These are phyloP conservation scores for Guyanaporus albipodus DNA, from an alignment of 768 basidiomycete genomes.

Conservation along the genomic window DNA sequence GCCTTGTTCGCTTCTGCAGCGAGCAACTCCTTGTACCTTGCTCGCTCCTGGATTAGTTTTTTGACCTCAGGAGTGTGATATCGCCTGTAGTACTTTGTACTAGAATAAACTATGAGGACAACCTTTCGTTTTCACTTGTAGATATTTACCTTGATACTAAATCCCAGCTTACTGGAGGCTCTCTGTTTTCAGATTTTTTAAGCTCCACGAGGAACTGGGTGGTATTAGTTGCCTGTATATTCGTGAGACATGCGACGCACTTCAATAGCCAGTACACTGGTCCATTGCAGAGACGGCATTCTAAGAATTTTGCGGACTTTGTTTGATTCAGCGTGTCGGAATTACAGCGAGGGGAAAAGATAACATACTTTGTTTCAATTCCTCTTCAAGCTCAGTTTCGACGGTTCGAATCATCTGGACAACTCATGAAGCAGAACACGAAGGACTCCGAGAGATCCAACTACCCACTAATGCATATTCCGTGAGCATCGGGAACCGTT, in stretches of 20 bases:
- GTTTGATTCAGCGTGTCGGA: slow-evolving; percentile 1
- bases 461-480: slow-evolving; percentile 53
- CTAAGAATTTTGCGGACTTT: slow-evolving; percentile 69
- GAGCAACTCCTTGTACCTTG: slow-evolving; percentile 71
- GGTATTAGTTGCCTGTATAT: not conserved
- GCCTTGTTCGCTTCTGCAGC: slow-evolving; percentile 62
- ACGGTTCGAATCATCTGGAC: slow-evolving; percentile 60
- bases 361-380: slow-evolving; percentile 59
- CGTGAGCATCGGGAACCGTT: slow-evolving; percentile 52
- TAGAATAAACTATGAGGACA: slow-evolving; percentile 25
- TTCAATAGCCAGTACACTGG: slow-evolving; percentile 63
- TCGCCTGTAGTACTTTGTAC: slow-evolving; percentile 68
- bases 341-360: not conserved
- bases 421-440: not conserved
- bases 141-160: slow-evolving; percentile 55
- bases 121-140: not conserved
- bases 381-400: slow-evolving; percentile 68
- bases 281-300: slow-evolving; percentile 71
- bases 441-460: slow-evolving; percentile 15
- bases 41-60: slow-evolving; percentile 61
- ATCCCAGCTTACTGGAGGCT: slow-evolving; percentile 54
- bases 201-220: slow-evolving; percentile 77
- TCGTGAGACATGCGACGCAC: slow-evolving; percentile 35
- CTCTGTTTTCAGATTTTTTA: slow-evolving; percentile 49
- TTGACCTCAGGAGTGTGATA: slow-evolving; percentile 72